Evolutionary conservation across 2,329 filamentous ascomycete genomes (phyloP).

Genomic region (Endoconidiophora polonica): DNA sequence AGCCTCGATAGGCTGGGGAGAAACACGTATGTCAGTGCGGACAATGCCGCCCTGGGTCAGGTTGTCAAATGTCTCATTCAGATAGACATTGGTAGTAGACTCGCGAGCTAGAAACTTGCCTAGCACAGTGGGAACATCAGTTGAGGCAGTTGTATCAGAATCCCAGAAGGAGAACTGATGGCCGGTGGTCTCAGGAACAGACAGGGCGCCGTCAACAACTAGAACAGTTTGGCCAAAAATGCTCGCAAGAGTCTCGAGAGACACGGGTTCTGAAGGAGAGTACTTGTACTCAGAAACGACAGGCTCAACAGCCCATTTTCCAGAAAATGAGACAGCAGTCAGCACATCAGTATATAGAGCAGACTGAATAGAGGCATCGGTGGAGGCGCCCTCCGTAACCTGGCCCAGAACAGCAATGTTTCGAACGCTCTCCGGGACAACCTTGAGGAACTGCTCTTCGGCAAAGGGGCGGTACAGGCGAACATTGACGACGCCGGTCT

Average conservation of each 20-base stretch:
- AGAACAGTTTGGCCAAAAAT: conserved; percentile 32
- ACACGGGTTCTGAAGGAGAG: conserved; percentile 44
- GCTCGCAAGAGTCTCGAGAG: conserved; percentile 35
- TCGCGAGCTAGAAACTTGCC: conserved; percentile 52
- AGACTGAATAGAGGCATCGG: conserved; percentile 65
- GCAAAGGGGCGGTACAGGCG: conserved; percentile 89
- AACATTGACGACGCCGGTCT: conserved; percentile 78
- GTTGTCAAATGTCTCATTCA: conserved; percentile 48
- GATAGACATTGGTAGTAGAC: conserved; percentile 44
- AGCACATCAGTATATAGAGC: conserved; percentile 82
- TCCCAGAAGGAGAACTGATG: conserved; percentile 88
- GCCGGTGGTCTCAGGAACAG: conserved; percentile 24
- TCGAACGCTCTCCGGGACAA: conserved; percentile 57
- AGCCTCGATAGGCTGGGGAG: conserved; percentile 67
- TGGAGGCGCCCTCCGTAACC: conserved; percentile 55
- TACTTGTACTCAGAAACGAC: conserved; percentile 79
- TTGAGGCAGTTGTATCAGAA: conserved; percentile 54
- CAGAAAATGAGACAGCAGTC: conserved; percentile 65
- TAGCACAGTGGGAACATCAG: conserved; percentile 44
- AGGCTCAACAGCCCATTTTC: conserved; percentile 44
- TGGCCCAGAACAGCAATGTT: conserved; percentile 79
- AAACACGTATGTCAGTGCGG: conserved; percentile 71
- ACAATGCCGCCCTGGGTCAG: conserved; percentile 59
- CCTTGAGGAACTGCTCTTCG: conserved; percentile 80
- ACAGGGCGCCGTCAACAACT: conserved; percentile 34